A percentile compares a stretch with the other conserved stretches of the same genome.
Conservation (phyloP, 129 eudicot species). For the Flaveria ramosissima region DNA sequence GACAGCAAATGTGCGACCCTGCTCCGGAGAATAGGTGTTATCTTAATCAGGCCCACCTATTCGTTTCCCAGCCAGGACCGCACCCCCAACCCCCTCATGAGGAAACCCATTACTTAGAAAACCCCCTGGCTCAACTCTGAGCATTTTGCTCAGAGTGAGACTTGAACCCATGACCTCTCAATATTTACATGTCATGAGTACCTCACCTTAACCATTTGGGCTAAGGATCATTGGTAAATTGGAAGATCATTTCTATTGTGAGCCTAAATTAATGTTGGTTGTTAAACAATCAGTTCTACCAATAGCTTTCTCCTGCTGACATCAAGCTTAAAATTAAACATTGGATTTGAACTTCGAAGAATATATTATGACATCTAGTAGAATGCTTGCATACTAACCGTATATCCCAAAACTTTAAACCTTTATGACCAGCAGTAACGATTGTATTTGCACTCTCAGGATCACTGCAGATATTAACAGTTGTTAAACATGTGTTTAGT, state of each 20-base stretch:
- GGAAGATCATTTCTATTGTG: neutral
- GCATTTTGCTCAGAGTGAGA: too few species aligned
- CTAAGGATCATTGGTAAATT: neutral
- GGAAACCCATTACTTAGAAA: too few species aligned
- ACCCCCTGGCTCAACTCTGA: too few species aligned
- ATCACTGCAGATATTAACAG: constrained; percentile 52
- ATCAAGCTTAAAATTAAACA: neutral
- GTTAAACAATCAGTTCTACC: neutral
- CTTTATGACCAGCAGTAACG: constrained; percentile 71
- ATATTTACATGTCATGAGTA: too few species aligned
- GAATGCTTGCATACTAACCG: constrained; percentile 53
- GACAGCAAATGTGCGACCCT: too few species aligned
- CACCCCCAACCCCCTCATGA: too few species aligned
- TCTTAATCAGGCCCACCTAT: too few species aligned
- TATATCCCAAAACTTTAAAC: constrained; percentile 90
- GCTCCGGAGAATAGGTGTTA: too few species aligned
- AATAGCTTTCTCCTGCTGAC: neutral
- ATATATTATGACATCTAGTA: neutral
- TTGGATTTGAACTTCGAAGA: neutral
- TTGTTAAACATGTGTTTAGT: neutral
- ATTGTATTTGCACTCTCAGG: constrained; percentile 72
- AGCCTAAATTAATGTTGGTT: too few species aligned
- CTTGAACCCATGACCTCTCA: too few species aligned
- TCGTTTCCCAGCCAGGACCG: neutral
- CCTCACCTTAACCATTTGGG: too few species aligned